These are phyloP conservation scores for Erysimum pusillum DNA, from an alignment of 441 rosid species.

Conservation along the genomic window DNA sequence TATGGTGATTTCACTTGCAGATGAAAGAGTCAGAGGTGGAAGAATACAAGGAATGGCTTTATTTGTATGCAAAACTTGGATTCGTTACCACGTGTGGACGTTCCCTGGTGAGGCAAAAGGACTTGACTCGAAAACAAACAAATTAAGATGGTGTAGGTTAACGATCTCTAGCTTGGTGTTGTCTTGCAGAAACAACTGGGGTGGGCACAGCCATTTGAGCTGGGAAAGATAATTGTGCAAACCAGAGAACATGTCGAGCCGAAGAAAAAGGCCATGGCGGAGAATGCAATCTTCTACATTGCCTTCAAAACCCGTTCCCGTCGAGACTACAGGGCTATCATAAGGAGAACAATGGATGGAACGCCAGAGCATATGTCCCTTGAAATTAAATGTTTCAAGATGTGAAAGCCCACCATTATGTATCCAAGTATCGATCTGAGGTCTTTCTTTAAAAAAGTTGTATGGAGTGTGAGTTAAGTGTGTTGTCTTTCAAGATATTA, in stretches of 20 bases:
- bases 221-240: neutral
- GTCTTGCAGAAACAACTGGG: neutral
- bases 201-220: neutral
- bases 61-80: neutral
- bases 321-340: neutral
- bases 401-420: no score
- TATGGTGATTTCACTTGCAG: neutral
- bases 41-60: neutral
- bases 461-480: no score
- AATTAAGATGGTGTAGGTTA: neutral
- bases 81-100: neutral
- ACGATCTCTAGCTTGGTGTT: neutral
- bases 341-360: neutral
- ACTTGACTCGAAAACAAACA: neutral
- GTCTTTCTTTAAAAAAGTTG: no score
- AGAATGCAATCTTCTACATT: conserved; percentile 12
- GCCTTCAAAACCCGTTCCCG: neutral
- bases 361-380: neutral
- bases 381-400: no score
- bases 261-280: neutral
- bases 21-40: conserved; percentile 9
- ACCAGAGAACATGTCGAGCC: neutral
- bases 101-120: neutral
- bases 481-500: no score
- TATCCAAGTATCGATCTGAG: no score